Percentiles rank a stretch among this genome's conserved stretches.
phyloP scores from a whole-genome alignment of 495 filamentous ascomycete species.

The Trichoderma orchidacearum region DNA sequence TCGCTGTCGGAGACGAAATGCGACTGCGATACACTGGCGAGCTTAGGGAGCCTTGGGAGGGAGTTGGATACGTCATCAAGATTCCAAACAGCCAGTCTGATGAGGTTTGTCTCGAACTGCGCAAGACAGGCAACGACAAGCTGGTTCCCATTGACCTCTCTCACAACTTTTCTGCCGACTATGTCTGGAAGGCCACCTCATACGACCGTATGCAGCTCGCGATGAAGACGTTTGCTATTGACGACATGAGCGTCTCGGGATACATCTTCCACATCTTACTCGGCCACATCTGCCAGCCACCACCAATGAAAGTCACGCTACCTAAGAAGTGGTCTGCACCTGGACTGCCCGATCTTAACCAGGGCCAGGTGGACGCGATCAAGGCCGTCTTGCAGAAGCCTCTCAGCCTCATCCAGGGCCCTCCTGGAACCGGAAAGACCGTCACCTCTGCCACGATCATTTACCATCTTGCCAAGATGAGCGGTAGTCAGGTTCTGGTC shows the following conservation, averaged over 20 bases:
- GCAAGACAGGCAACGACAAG: conserved; percentile 63
- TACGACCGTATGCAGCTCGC: conserved; percentile 99
- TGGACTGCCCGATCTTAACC: conserved; percentile 88
- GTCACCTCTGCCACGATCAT: conserved; percentile 99
- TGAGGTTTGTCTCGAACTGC: conserved; percentile 90
- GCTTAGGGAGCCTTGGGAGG: conserved; percentile 88
- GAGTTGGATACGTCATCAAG: conserved; percentile 97
- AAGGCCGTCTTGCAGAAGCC: conserved; percentile 91
- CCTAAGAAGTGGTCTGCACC: conserved; percentile 96
- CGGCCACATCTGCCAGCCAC: conserved; percentile 89
- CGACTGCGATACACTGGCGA: conserved; percentile 92
- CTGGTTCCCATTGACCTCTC: conserved; percentile 95
- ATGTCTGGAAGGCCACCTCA: conserved; percentile 98
- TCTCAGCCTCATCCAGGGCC: conserved; percentile 90
- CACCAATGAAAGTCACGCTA: conserved; percentile 92
- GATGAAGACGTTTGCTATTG: conserved; percentile 98
- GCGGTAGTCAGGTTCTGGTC: conserved; percentile 86
- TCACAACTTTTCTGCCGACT: conserved; percentile 95
- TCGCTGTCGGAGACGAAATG: conserved; percentile 98
- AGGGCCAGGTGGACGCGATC: conserved; percentile 91
- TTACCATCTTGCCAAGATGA: conserved; percentile 92
- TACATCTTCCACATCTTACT: conserved; percentile 98
- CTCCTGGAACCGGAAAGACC: conserved; percentile 95
- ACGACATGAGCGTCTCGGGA: conserved; percentile 95
- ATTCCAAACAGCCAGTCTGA: conserved; percentile 99